These are phyloP conservation scores for Epichloe hybrida DNA, from an alignment of 2,329 filamentous ascomycete genomes.

Conservation along the genomic window DNA sequence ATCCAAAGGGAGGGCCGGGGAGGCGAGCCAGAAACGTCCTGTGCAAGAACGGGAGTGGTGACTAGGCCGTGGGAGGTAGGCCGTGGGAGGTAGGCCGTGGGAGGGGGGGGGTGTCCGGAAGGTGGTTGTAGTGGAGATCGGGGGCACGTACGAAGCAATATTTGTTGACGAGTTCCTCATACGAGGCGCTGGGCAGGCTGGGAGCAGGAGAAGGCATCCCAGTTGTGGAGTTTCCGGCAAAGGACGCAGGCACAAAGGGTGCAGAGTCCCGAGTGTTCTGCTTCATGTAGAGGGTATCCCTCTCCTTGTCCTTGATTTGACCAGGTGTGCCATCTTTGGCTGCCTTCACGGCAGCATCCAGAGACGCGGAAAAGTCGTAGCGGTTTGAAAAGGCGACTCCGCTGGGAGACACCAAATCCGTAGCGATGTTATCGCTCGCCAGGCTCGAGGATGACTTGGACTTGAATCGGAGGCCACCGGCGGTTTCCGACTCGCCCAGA, in stretches of 20 bases:
- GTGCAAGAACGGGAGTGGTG: not conserved
- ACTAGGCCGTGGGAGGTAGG: constrained; percentile 9
- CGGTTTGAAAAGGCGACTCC: constrained; percentile 77
- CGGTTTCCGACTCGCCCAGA: constrained; percentile 45
- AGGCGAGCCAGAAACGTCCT: not conserved
- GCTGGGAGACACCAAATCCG: constrained; percentile 39
- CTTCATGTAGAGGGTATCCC: constrained; percentile 46
- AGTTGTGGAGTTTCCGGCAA: constrained; percentile 7
- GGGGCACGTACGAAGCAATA: constrained; percentile 96
- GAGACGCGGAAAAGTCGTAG: constrained; percentile 91
- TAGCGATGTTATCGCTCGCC: constrained; percentile 46
- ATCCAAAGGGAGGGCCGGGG: not conserved
- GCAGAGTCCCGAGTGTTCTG: constrained; percentile 22
- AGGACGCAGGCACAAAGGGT: constrained; percentile 1
- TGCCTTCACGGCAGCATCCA: constrained; percentile 67
- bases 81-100: constrained; percentile 8
- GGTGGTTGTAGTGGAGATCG: constrained; percentile 18
- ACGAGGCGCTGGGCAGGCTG: constrained; percentile 68
- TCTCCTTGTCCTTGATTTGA: constrained; percentile 27
- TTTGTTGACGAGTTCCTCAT: constrained; percentile 94
- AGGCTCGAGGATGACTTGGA: constrained; percentile 50
- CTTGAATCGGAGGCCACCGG: constrained; percentile 53
- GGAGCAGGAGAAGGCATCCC: constrained; percentile 12
- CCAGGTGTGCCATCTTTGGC: constrained; percentile 46
- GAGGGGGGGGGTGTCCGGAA: constrained; percentile 8